phyloP scores from a whole-genome alignment of 129 eudicot genomes.

The Smallanthus sonchifolius region DNA sequence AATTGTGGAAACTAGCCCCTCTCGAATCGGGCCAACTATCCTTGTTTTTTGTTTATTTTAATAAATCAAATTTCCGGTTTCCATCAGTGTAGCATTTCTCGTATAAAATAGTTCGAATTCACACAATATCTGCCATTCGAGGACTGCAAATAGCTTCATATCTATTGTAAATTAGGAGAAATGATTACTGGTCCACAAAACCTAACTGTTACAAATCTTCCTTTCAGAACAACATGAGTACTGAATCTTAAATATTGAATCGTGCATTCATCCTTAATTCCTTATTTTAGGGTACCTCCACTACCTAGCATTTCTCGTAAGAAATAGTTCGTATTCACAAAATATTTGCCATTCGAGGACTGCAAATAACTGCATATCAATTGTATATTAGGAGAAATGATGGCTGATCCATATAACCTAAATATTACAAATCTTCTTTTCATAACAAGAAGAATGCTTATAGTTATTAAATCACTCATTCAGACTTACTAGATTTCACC shows the following conservation, averaged over 20 bases:
- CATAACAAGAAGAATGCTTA: not conserved
- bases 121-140: not conserved
- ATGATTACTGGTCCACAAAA: not conserved
- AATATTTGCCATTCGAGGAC: not conserved
- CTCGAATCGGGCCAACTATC: no score
- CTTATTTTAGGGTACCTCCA: not conserved
- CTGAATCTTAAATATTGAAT: not conserved
- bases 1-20: no score
- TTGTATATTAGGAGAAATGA: not conserved
- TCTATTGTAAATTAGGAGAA: not conserved
- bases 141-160: constrained; percentile 1
- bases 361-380: not conserved
- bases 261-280: not conserved
- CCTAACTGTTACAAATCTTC: not conserved
- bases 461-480: not conserved
- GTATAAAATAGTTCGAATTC: not conserved
- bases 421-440: not conserved
- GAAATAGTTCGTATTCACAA: not conserved
- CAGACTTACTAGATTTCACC: not conserved
- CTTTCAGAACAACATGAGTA: not conserved
- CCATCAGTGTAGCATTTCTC: not conserved
- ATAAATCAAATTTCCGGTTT: no score
- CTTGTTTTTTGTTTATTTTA: no score
- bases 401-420: not conserved
- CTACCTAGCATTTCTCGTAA: not conserved